A percentile compares a stretch with the other conserved stretches of the same genome.
phyloP scores from a whole-genome alignment of 176 grass and related monocot species.

The Oryza punctata region DNA sequence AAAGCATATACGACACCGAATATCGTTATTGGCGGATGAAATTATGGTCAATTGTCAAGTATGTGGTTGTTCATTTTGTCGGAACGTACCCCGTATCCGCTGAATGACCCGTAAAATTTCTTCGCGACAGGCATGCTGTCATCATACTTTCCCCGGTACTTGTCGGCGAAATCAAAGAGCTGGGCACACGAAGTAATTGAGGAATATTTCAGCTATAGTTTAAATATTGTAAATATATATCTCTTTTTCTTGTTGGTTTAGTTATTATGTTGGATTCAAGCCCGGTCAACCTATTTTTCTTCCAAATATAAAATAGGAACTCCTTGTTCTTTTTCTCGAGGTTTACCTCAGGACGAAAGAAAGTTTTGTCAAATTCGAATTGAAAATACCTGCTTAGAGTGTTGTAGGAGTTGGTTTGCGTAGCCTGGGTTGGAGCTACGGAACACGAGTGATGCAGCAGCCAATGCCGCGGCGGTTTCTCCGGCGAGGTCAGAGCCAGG shows the following conservation, averaged over 20 bases:
- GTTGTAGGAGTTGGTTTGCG: constrained; percentile 56
- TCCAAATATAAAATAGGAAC: no score
- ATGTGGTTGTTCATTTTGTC: background rate
- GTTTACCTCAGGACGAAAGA: no score
- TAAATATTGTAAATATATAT: background rate
- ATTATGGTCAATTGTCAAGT: background rate
- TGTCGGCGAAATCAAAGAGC: constrained; percentile 88
- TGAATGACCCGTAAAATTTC: constrained; percentile 64
- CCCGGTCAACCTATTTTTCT: no score
- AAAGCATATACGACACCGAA: no score
- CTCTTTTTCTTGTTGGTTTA: no score
- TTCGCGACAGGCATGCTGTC: constrained; percentile 61
- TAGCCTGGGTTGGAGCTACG: constrained; percentile 55
- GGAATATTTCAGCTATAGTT: background rate
- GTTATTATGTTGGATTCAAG: no score
- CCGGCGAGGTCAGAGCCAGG: constrained; percentile 88
- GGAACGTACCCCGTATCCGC: constrained; percentile 65
- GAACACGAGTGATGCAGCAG: constrained; percentile 78
- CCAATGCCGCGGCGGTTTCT: constrained; percentile 82
- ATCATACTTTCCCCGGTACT: constrained; percentile 85
- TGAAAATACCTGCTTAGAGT: constrained; percentile 61
- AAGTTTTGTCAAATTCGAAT: background rate
- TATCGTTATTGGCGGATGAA: background rate
- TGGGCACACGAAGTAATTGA: constrained; percentile 5
- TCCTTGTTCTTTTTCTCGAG: no score